Conservation (phyloP, 345 rosid species). For the Pistacia vera region DNA sequence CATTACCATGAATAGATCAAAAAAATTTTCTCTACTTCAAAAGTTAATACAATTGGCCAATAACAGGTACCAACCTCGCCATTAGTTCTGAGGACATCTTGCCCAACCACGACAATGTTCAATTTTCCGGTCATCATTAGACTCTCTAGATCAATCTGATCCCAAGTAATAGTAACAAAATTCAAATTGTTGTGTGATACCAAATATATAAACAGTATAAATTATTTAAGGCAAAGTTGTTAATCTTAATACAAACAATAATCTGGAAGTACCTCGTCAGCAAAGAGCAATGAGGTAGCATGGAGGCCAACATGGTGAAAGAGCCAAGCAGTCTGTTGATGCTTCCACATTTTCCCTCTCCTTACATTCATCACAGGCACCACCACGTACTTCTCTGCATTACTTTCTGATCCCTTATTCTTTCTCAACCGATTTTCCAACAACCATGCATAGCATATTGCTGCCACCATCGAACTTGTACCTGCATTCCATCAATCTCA, state of each 20-base stretch:
- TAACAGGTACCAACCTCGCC: conserved; percentile 40
- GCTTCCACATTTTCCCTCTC: conserved; percentile 64
- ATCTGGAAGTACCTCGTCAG: conserved; percentile 54
- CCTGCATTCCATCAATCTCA: conserved; percentile 33
- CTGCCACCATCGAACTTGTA: conserved; percentile 64
- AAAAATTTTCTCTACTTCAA: not conserved
- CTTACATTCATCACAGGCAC: conserved; percentile 61
- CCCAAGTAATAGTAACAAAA: not conserved
- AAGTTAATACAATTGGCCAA: not conserved
- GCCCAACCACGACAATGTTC: conserved; percentile 55
- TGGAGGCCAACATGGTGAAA: conserved; percentile 62
- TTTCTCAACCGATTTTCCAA: conserved; percentile 44
- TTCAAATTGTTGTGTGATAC: not conserved
- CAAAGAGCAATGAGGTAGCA: conserved; percentile 55
- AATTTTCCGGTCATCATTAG: conserved; percentile 53
- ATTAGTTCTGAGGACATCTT: conserved; percentile 51
- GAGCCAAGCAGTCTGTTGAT: conserved; percentile 64
- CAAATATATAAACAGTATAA: not conserved
- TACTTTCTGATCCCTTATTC: conserved; percentile 27
- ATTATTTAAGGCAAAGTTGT: not conserved
- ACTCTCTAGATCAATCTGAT: conserved; percentile 68
- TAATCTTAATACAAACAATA: not conserved
- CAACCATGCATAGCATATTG: conserved; percentile 67
- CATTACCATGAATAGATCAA: not conserved
- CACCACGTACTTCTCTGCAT: conserved; percentile 24